Evolutionary conservation across 2,329 filamentous ascomycete species (phyloP).

Genomic region (Xylaria sp.): DNA sequence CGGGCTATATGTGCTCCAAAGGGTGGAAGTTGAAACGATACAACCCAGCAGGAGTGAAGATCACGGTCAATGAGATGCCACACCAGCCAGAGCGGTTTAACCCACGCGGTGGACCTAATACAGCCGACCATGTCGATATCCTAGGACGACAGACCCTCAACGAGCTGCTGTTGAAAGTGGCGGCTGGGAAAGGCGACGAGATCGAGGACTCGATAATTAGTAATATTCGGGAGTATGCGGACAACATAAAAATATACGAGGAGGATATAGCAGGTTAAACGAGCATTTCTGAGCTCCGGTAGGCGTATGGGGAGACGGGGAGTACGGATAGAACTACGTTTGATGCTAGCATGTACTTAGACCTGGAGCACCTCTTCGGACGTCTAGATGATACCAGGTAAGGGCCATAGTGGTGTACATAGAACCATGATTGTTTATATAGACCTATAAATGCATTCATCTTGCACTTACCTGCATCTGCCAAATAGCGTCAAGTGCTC

Average conservation of each 20-base stretch:
- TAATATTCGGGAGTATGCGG: constrained; percentile 83
- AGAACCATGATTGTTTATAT: constrained; percentile 8
- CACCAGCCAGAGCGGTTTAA: constrained; percentile 95
- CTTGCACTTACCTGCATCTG: background rate
- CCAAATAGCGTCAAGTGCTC: background rate
- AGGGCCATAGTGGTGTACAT: constrained; percentile 21
- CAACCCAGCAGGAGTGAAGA: constrained; percentile 83
- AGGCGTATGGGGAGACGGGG: constrained; percentile 15
- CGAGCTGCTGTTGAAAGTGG: constrained; percentile 87
- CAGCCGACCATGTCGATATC: constrained; percentile 96
- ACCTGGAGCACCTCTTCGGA: constrained; percentile 5
- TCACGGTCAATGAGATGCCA: constrained; percentile 94
- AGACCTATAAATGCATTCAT: constrained; percentile 2
- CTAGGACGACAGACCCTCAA: constrained; percentile 89
- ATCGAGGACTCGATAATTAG: constrained; percentile 84
- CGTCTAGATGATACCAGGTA: constrained; percentile 12
- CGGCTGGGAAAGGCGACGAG: constrained; percentile 82
- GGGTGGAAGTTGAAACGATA: constrained; percentile 95
- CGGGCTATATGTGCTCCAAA: constrained; percentile 95
- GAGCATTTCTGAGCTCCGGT: background rate
- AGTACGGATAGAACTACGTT: constrained; percentile 26
- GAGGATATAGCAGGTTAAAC: constrained; percentile 54
- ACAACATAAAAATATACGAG: constrained; percentile 84
- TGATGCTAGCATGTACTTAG: constrained; percentile 17
- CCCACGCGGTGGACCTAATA: constrained; percentile 76